phyloP scores from a whole-genome alignment of 768 basidiomycete species.

The Mycena rebaudengoi region DNA sequence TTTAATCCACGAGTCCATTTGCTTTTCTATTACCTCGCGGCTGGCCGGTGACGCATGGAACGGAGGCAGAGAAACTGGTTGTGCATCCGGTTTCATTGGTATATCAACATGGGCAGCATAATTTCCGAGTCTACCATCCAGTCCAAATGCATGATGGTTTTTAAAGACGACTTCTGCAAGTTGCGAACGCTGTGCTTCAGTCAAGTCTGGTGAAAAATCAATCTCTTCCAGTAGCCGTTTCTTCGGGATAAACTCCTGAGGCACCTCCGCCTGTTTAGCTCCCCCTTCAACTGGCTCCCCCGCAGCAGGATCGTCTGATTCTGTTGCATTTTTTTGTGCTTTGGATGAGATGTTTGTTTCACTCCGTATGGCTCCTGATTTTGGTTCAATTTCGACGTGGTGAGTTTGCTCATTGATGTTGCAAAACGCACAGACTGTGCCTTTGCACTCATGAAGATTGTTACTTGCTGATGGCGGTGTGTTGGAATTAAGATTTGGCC shows the following conservation, averaged over 20 bases:
- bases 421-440: background rate
- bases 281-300: constrained; percentile 36
- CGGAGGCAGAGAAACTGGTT: constrained; percentile 37
- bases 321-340: background rate
- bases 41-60: constrained; percentile 37
- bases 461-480: background rate
- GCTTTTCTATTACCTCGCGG: constrained; percentile 38
- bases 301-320: constrained; percentile 17
- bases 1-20: constrained; percentile 41
- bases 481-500: no score
- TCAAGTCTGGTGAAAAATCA: constrained; percentile 10
- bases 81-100: constrained; percentile 29
- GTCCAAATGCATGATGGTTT: constrained; percentile 36
- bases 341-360: constrained; percentile 3
- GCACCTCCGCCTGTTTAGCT: constrained; percentile 38
- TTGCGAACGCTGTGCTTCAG: background rate
- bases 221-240: background rate
- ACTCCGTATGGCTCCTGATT: background rate
- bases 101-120: constrained; percentile 35
- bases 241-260: constrained; percentile 16
- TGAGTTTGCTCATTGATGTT: background rate
- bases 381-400: background rate
- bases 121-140: constrained; percentile 41
- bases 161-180: constrained; percentile 28
- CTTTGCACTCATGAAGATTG: background rate